Percentiles rank a stretch among this genome's conserved stretches.
These are phyloP conservation scores for Stenogyne calaminthoides DNA, from an alignment of 305 asterid species.

Conservation along the genomic window DNA sequence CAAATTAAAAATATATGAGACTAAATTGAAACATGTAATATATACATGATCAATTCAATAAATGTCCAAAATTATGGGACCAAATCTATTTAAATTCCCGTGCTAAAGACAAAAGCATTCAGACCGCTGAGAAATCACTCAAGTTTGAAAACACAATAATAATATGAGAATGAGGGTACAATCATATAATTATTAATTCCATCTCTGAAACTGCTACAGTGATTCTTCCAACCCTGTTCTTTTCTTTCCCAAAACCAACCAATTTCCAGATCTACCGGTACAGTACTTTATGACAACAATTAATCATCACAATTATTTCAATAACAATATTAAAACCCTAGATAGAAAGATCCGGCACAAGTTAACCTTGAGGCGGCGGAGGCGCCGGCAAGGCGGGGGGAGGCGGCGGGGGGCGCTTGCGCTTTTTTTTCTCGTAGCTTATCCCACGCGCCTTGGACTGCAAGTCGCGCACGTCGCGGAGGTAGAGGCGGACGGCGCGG, in stretches of 20 bases:
- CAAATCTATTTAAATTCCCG: no score
- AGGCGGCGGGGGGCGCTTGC: conserved; percentile 61
- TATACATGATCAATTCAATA: no score
- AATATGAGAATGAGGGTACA: neutral
- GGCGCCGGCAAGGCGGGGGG: conserved; percentile 4
- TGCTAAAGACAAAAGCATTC: conserved; percentile 20
- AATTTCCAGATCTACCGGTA: conserved; percentile 17
- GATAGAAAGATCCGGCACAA: neutral
- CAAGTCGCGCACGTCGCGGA: conserved; percentile 79
- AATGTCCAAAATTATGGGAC: no score
- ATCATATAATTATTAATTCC: neutral
- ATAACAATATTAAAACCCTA: neutral
- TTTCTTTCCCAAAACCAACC: neutral
- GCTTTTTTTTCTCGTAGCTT: conserved; percentile 88
- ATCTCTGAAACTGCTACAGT: conserved; percentile 28
- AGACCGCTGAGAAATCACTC: neutral
- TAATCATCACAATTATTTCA: no score
- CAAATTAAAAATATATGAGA: no score
- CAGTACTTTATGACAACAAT: no score
- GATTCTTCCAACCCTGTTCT: neutral
- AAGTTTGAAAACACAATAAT: neutral
- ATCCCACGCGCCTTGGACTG: conserved; percentile 89
- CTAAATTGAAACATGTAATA: no score
- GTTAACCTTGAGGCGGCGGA: conserved; percentile 49
- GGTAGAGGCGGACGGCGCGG: conserved; percentile 82